Evolutionary conservation across 768 basidiomycete species (phyloP).

Genomic region (Pleurotus tuoliensis): DNA sequence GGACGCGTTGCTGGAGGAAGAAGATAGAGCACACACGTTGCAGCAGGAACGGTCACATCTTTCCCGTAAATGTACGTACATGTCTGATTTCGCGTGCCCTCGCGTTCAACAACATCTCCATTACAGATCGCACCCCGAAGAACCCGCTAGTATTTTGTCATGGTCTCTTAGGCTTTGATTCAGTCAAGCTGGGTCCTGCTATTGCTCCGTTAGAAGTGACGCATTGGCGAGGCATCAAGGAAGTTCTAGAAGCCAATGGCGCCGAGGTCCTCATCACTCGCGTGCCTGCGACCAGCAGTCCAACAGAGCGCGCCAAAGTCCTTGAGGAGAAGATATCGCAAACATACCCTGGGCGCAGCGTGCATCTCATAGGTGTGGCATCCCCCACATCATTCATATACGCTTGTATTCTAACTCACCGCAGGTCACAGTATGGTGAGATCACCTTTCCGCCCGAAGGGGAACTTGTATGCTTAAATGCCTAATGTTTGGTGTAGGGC

Average conservation of each 20-base stretch:
- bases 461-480: background rate
- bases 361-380: conserved; percentile 80
- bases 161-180: conserved; percentile 88
- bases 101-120: background rate
- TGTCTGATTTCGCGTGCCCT: conserved; percentile 6
- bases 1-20: conserved; percentile 43
- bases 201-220: conserved; percentile 82
- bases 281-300: conserved; percentile 89
- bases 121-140: conserved; percentile 67
- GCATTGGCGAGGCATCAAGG: conserved; percentile 96
- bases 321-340: conserved; percentile 80
- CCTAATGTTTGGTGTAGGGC: conserved; percentile 32
- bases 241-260: conserved; percentile 86
- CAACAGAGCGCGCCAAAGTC: conserved; percentile 84
- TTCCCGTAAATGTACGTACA: conserved; percentile 55
- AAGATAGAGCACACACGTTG: conserved; percentile 48
- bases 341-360: conserved; percentile 73
- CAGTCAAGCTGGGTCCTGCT: conserved; percentile 70
- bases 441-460: background rate
- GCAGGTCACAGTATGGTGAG: conserved; percentile 73
- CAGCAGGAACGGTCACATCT: conserved; percentile 43
- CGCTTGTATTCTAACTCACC: conserved; percentile 6
- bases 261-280: conserved; percentile 89
- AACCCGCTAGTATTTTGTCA: conserved; percentile 95
- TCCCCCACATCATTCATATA: background rate